phyloP scores from a whole-genome alignment of 2,329 filamentous ascomycete genomes.

The Leptographium lundbergii region DNA sequence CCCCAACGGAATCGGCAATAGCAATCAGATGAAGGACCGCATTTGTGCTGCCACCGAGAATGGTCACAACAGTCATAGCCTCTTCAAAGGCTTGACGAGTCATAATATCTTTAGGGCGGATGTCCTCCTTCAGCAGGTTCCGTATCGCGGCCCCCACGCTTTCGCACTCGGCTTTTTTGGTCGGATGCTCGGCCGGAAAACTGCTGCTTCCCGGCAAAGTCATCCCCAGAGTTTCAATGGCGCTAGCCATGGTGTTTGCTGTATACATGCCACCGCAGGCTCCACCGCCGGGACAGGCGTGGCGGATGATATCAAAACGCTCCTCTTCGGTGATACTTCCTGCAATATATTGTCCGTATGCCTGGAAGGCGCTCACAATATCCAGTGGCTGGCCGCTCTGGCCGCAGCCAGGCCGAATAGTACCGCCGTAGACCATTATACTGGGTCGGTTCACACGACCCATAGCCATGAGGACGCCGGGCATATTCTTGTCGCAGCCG shows the following conservation, averaged over 20 bases:
- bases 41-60: conserved; percentile 76
- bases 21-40: conserved; percentile 76
- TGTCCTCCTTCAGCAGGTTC: conserved; percentile 62
- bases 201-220: conserved; percentile 74
- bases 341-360: conserved; percentile 87
- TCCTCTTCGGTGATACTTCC: conserved; percentile 85
- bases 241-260: conserved; percentile 64
- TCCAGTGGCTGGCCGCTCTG: conserved; percentile 66
- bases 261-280: conserved; percentile 83
- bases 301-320: conserved; percentile 85
- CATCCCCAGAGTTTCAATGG: conserved; percentile 62
- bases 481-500: conserved; percentile 99
- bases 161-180: conserved; percentile 62
- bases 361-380: conserved; percentile 95
- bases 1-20: conserved; percentile 68
- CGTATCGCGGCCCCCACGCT: conserved; percentile 61
- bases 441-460: conserved; percentile 86
- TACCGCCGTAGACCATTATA: conserved; percentile 95
- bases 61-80: conserved; percentile 71
- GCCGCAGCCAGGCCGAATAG: conserved; percentile 83
- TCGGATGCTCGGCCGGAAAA: conserved; percentile 60
- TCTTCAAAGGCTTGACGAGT: conserved; percentile 74
- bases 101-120: conserved; percentile 65
- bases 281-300: conserved; percentile 76
- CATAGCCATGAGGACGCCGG: conserved; percentile 84